These are phyloP conservation scores for Macrotyloma uniflorum DNA, from an alignment of 306 rosid species.

Conservation along the genomic window DNA sequence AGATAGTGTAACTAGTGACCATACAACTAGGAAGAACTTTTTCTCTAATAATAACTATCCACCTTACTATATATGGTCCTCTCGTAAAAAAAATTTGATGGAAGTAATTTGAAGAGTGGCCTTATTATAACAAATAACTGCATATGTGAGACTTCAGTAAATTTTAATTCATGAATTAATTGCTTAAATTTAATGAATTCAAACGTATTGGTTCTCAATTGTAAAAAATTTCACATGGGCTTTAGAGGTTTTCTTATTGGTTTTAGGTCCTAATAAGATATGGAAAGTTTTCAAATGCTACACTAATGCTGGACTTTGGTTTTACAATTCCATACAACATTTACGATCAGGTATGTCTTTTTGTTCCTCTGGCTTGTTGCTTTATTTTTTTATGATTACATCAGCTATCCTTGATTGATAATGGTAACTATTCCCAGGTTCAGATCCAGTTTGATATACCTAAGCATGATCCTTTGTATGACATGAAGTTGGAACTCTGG, in stretches of 20 bases:
- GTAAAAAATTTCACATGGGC: too few relatives aligned
- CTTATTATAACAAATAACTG: too few relatives aligned
- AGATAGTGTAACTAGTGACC: too few relatives aligned
- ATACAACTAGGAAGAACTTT: background rate
- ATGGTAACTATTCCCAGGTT: constrained; percentile 54
- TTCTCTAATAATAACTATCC: background rate
- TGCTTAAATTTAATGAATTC: too few relatives aligned
- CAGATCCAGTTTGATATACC: constrained; percentile 56
- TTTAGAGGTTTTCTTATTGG: background rate
- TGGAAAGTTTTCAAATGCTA: constrained; percentile 82
- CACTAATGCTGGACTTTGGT: constrained; percentile 82
- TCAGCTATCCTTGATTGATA: constrained; percentile 20
- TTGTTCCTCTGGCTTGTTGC: constrained; percentile 8
- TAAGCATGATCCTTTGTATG: constrained; percentile 55
- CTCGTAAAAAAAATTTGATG: too few relatives aligned
- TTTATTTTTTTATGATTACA: constrained; percentile 16
- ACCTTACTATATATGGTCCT: background rate
- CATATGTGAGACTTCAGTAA: background rate
- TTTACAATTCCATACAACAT: constrained; percentile 73
- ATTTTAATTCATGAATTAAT: too few relatives aligned
- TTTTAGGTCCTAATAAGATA: constrained; percentile 77
- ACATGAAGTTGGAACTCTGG: constrained; percentile 65
- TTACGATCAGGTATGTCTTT: constrained; percentile 67
- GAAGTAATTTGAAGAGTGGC: too few relatives aligned
- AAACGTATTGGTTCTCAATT: too few relatives aligned